Conservation (phyloP, 768 basidiomycete genomes). For the Phlegmacium glaucopus region DNA sequence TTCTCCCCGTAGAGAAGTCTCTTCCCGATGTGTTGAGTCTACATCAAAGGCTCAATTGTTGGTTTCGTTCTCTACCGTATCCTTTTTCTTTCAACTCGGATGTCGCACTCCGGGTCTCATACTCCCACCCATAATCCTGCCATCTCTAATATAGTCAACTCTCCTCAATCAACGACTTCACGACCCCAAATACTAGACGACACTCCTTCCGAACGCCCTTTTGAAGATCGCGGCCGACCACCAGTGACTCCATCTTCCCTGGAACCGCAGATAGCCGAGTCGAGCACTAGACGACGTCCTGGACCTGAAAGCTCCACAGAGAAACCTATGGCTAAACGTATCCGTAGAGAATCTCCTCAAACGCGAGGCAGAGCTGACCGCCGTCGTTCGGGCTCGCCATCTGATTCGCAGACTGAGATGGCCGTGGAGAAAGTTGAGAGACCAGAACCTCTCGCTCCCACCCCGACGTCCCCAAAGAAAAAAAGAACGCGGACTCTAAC, state of each 20-base stretch:
- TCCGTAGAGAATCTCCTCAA: conserved; percentile 34
- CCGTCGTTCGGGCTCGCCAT: conserved; percentile 36
- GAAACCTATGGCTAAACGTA: conserved; percentile 42
- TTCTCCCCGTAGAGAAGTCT: conserved; percentile 19
- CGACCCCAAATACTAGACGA: conserved; percentile 38
- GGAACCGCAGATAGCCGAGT: conserved; percentile 17
- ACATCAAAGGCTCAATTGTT: conserved; percentile 33
- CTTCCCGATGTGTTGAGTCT: conserved; percentile 42
- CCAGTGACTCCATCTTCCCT: conserved; percentile 24
- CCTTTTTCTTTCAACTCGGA: conserved; percentile 33
- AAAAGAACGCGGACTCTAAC: conserved; percentile 82
- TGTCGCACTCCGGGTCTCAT: conserved; percentile 47
- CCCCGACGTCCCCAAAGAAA: conserved; percentile 60
- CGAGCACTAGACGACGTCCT: conserved; percentile 20
- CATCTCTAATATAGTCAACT: conserved; percentile 32
- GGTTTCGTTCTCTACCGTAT: conserved; percentile 26
- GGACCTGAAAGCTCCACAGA: conserved; percentile 27
- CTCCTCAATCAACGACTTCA: conserved; percentile 36
- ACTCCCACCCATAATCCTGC: conserved; percentile 41
- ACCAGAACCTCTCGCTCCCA: conserved; percentile 32
- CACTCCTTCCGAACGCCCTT: conserved; percentile 23
- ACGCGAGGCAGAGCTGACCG: conserved; percentile 16
- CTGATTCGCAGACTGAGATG: conserved; percentile 53
- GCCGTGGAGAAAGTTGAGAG: conserved; percentile 42
- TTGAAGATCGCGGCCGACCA: conserved; percentile 22